These are phyloP conservation scores for Auriscalpium vulgare DNA, from an alignment of 768 basidiomycete species.

Conservation along the genomic window DNA sequence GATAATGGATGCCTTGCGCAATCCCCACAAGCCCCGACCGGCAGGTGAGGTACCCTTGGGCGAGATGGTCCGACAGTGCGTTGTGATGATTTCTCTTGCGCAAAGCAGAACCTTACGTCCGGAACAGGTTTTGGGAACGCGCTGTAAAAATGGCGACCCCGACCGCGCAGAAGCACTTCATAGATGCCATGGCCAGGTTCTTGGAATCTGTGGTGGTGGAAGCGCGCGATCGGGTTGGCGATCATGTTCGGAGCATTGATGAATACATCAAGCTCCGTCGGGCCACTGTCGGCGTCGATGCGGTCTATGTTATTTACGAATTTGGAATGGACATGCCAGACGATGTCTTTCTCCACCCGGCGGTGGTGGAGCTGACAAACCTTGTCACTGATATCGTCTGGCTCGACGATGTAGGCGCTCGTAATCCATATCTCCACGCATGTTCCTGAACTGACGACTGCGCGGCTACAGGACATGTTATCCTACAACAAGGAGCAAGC, in stretches of 20 bases:
- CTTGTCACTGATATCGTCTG: slow-evolving; percentile 42
- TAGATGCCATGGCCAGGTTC: slow-evolving; percentile 23
- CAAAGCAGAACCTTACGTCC: not conserved
- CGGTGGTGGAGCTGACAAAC: slow-evolving; percentile 36
- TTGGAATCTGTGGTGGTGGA: slow-evolving; percentile 25
- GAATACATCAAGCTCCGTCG: slow-evolving; percentile 46
- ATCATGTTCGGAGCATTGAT: slow-evolving; percentile 32
- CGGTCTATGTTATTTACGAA: slow-evolving; percentile 44
- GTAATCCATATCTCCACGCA: not conserved
- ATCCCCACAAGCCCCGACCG: not conserved
- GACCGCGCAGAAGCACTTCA: slow-evolving; percentile 19
- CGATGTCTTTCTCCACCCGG: slow-evolving; percentile 43
- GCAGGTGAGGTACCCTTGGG: slow-evolving; percentile 4
- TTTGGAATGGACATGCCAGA: slow-evolving; percentile 51
- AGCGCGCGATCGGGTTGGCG: slow-evolving; percentile 22
- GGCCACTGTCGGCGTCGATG: slow-evolving; percentile 45
- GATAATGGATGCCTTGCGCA: slow-evolving; percentile 4
- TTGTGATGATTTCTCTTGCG: not conserved
- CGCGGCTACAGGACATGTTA: slow-evolving; percentile 50
- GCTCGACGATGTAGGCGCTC: slow-evolving; percentile 29
- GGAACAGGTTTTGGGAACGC: slow-evolving; percentile 5
- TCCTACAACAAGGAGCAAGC: slow-evolving; percentile 74
- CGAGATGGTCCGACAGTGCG: slow-evolving; percentile 7
- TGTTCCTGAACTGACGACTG: slow-evolving; percentile 4
- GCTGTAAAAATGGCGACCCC: slow-evolving; percentile 2